Conservation (phyloP, 306 rosid genomes). For the Trifolium pratense region DNA sequence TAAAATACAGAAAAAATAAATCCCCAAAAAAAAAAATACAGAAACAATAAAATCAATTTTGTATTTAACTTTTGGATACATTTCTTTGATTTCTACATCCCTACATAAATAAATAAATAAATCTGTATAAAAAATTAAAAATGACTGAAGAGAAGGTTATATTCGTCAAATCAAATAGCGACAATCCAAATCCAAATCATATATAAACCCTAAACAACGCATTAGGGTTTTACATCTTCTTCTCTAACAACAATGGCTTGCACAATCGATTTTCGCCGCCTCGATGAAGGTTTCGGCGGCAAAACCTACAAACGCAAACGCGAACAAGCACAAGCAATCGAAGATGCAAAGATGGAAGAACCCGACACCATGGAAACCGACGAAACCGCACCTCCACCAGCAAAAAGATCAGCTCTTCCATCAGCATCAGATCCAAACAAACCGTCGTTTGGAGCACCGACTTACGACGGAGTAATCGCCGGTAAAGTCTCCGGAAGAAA, state of each 20-base stretch:
- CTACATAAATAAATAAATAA: no score
- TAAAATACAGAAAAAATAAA: no score
- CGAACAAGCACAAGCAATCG: constrained; percentile 44
- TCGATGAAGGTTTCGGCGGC: constrained; percentile 96
- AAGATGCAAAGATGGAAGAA: constrained; percentile 11
- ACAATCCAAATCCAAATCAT: background rate
- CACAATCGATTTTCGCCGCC: constrained; percentile 80
- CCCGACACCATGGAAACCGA: constrained; percentile 68
- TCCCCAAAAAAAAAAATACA: no score
- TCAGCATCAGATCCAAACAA: constrained; percentile 76
- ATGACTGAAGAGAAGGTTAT: background rate
- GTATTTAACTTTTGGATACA: no score
- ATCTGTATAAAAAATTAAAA: no score
- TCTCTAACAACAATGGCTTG: constrained; percentile 61
- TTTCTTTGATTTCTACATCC: no score
- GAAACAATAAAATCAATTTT: no score
- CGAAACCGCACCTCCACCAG: constrained; percentile 55
- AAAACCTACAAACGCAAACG: constrained; percentile 88
- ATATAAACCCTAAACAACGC: constrained; percentile 1
- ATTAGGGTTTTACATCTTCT: constrained; percentile 39
- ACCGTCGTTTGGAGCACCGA: constrained; percentile 69
- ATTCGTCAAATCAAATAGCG: background rate
- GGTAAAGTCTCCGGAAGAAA: constrained; percentile 81
- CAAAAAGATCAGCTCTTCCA: constrained; percentile 73
- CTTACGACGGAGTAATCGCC: constrained; percentile 86